Percentiles rank a stretch among this genome's conserved stretches.
Evolutionary conservation across 176 grass and related monocot genomes (phyloP).

Genomic region (Aegilops tauschii): DNA sequence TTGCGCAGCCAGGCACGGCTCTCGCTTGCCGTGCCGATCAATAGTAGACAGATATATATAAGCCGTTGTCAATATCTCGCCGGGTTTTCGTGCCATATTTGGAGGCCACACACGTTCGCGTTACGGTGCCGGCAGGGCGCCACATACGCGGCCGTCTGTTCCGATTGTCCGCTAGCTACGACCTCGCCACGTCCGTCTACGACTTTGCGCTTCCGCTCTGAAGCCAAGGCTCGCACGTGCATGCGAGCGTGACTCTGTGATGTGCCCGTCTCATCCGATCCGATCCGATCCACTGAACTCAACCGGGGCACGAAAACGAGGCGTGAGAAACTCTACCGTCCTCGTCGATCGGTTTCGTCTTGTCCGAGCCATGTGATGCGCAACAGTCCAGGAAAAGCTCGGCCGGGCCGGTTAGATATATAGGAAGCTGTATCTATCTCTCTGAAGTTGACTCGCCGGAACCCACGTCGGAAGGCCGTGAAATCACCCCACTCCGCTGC

Average conservation of each 20-base stretch:
- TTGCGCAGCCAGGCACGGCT: too few species aligned
- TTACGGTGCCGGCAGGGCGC: too few species aligned
- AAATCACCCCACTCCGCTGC: too few species aligned
- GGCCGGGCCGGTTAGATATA: too few species aligned
- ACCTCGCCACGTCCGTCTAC: neutral
- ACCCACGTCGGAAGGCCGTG: too few species aligned
- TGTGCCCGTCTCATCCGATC: neutral
- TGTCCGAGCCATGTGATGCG: neutral
- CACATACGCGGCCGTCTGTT: neutral
- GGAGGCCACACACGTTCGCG: too few species aligned
- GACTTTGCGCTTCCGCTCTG: neutral
- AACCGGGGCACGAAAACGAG: neutral
- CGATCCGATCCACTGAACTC: neutral
- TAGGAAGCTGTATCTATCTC: neutral
- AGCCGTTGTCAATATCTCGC: too few species aligned
- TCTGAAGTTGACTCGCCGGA: too few species aligned
- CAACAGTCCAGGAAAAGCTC: neutral
- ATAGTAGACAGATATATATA: too few species aligned
- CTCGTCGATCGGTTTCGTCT: too few species aligned
- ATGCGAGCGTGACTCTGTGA: neutral
- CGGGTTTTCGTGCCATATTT: too few species aligned
- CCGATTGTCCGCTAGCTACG: neutral
- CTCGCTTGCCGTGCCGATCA: too few species aligned
- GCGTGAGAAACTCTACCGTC: neutral
- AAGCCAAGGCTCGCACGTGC: neutral